Percentiles rank a stretch among this genome's conserved stretches.
These are phyloP conservation scores for Oryza meridionalis DNA, from an alignment of 176 grass and related monocot species.

Conservation along the genomic window DNA sequence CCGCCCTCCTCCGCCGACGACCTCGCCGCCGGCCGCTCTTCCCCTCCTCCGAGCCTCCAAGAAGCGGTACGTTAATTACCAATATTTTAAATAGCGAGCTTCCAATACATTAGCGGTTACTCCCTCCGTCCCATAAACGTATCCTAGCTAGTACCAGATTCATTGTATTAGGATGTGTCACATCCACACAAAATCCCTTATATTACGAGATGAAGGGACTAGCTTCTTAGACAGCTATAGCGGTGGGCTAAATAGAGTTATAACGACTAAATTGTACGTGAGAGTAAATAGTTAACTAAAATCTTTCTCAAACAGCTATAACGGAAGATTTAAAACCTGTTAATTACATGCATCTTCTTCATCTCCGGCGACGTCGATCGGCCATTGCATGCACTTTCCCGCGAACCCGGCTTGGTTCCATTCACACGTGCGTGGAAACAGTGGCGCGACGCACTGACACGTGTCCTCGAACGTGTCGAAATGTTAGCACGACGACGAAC, in stretches of 20 bases:
- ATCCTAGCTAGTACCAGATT: too few species aligned
- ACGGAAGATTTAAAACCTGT: too few species aligned
- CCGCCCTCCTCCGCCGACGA: background rate
- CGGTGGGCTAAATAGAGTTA: too few species aligned
- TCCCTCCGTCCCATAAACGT: fast-evolving
- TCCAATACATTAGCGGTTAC: too few species aligned
- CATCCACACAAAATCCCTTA: background rate
- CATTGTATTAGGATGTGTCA: too few species aligned
- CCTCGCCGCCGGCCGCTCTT: background rate
- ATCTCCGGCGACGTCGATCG: background rate
- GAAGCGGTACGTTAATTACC: slow-evolving; percentile 52
- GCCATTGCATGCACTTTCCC: background rate
- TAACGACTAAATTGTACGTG: too few species aligned
- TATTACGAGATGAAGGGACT: fast-evolving
- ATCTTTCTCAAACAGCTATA: too few species aligned
- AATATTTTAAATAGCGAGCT: too few species aligned
- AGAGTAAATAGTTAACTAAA: too few species aligned
- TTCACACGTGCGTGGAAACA: background rate
- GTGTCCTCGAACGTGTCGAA: background rate
- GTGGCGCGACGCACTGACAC: background rate
- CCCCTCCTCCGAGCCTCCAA: slow-evolving; percentile 42
- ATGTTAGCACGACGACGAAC: background rate
- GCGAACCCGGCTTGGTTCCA: background rate
- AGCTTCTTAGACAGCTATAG: too few species aligned
- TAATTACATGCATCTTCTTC: too few species aligned